A percentile compares a stretch with the other conserved stretches of the same genome.
phyloP scores from a whole-genome alignment of 257 asterid species.

The Salvia hispanica region DNA sequence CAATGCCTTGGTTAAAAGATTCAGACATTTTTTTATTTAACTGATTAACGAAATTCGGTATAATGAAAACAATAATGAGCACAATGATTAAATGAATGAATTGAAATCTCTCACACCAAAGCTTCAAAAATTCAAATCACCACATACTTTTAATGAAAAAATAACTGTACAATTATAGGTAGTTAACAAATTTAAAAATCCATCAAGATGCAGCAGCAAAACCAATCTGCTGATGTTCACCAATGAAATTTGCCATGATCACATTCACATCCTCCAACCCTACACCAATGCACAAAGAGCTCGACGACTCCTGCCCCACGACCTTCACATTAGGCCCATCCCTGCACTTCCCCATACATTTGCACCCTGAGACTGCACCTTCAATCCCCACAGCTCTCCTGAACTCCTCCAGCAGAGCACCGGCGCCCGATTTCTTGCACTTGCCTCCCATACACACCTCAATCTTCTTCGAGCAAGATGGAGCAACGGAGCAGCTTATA shows the following conservation, averaged over 20 bases:
- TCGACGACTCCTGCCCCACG: conserved; percentile 20
- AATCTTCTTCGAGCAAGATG: conserved; percentile 43
- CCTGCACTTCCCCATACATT: conserved; percentile 88
- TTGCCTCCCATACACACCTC: conserved; percentile 96
- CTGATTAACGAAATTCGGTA: too few species aligned
- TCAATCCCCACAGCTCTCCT: conserved; percentile 55
- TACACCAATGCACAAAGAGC: conserved; percentile 60
- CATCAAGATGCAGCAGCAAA: conserved; percentile 39
- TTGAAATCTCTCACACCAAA: neutral
- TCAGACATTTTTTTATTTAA: too few species aligned
- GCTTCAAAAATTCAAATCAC: neutral
- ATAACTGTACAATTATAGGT: neutral
- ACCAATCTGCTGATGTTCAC: conserved; percentile 35
- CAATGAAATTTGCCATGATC: conserved; percentile 58
- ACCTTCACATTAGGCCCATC: conserved; percentile 83
- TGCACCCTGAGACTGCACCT: conserved; percentile 74
- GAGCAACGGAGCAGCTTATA: conserved; percentile 9
- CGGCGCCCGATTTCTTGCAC: conserved; percentile 80
- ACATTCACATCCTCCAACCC: conserved; percentile 70
- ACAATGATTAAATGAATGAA: conserved; percentile 8
- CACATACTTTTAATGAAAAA: neutral
- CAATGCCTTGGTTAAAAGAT: too few species aligned
- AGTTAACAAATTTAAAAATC: neutral
- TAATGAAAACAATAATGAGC: neutral
- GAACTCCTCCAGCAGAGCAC: conserved; percentile 56